A percentile compares a stretch with the other conserved stretches of the same genome.
phyloP scores from a whole-genome alignment of 139 green algal genomes.

The Chlamydomonas schloesseri region DNA sequence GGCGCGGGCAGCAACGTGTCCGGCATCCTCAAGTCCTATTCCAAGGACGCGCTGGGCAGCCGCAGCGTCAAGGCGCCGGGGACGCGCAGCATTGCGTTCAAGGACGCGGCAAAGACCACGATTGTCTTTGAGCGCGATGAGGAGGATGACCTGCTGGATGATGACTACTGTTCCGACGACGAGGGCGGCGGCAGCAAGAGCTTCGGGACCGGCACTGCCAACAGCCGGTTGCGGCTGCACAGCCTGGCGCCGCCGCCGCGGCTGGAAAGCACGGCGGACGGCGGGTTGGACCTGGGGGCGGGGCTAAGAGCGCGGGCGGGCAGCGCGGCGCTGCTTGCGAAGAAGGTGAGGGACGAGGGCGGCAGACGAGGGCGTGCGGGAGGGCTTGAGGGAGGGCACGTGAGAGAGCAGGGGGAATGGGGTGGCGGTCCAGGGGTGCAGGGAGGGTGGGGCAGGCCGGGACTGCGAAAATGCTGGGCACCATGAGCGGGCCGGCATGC shows the following conservation, averaged over 20 bases:
- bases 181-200: not conserved
- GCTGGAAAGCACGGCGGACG: conserved; percentile 4
- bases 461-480: too few species aligned
- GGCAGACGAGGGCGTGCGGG: too few species aligned
- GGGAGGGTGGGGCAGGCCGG: too few species aligned
- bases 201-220: not conserved
- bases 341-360: conserved; percentile 1
- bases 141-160: not conserved
- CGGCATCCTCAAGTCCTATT: conserved; percentile 10
- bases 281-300: not conserved
- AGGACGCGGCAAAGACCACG: not conserved
- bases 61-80: not conserved
- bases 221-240: not conserved
- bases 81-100: conserved; percentile 10
- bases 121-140: not conserved
- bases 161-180: not conserved
- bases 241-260: not conserved
- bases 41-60: not conserved
- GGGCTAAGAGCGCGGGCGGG: not conserved
- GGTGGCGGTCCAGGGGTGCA: too few species aligned
- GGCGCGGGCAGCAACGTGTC: not conserved
- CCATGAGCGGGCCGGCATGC: too few species aligned
- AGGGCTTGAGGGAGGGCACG: too few species aligned
- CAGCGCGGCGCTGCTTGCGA: conserved; percentile 11
- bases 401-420: too few species aligned